phyloP scores from a whole-genome alignment of 345 rosid genomes.

The Fremontodendron californicum region DNA sequence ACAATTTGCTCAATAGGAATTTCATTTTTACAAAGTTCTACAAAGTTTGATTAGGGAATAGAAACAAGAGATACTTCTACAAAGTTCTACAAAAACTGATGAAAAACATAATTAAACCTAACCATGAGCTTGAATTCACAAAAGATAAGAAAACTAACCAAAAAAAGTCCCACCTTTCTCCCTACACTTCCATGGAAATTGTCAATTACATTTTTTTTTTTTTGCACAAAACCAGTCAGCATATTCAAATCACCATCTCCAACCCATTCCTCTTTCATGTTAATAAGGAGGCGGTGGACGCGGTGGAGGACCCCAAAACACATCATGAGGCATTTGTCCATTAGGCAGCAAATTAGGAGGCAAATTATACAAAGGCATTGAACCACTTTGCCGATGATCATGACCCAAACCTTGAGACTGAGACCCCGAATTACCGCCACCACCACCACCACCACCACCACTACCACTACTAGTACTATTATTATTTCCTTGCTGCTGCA shows the following conservation, averaged over 20 bases:
- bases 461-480: neutral
- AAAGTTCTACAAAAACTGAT: neutral
- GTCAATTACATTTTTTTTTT: slow-evolving; percentile 13
- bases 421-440: slow-evolving; percentile 20
- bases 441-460: slow-evolving; percentile 12
- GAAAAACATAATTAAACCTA: slow-evolving; percentile 16
- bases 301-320: slow-evolving; percentile 73
- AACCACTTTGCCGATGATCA: slow-evolving; percentile 30
- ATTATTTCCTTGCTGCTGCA: slow-evolving; percentile 18
- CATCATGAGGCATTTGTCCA: slow-evolving; percentile 67
- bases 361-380: slow-evolving; percentile 63
- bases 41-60: neutral
- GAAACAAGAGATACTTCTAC: neutral
- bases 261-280: neutral
- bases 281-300: slow-evolving; percentile 60
- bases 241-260: slow-evolving; percentile 4
- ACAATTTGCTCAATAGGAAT: neutral
- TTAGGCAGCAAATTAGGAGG: slow-evolving; percentile 61
- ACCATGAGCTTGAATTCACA: slow-evolving; percentile 19
- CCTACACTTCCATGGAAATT: slow-evolving; percentile 19
- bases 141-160: slow-evolving; percentile 5
- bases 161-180: slow-evolving; percentile 22
- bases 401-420: slow-evolving; percentile 35
- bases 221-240: slow-evolving; percentile 23
- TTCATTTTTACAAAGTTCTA: slow-evolving; percentile 4